Evolutionary conservation across 139 green algal species (phyloP), one percentile per base, ranked within the genome.

Genomic region (Chlamydomonas incerta): DNA sequence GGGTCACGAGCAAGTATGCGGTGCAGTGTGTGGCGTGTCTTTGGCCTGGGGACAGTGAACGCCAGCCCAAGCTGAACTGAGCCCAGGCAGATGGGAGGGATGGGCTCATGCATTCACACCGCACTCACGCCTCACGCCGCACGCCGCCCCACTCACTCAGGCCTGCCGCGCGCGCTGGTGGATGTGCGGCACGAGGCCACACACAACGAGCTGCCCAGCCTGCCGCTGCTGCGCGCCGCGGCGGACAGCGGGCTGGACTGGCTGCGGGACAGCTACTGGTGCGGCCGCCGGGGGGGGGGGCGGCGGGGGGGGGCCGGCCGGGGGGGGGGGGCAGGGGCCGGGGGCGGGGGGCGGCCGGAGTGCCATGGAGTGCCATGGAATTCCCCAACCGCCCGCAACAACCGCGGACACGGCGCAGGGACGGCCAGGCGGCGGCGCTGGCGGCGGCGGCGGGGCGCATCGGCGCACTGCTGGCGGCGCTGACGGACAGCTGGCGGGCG

Each of bases 101-200:
- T 26, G 68, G 10, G 68, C 26, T 55, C 68, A 21, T 46, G 24
- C 52, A 23, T 58, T 15, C 52, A n/a, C n/a, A n/a, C n/a, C n/a
- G 62, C n/a, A 29, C 33, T 50, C 33, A 50, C 67, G 15, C 29
- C 35, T 31, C 24, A 57, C 46, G 10, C 33, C 29, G 29, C 31
- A 28, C 29, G 13, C 28, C 6, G 6, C 46, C 46, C 35, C 6
- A 9, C 26, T 26, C 71, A 62, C 17, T 18, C 62, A 85, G 79
- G 95, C 31, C 80, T 98, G 58, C 94, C 95, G 0, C 92, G 92
- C 20, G 63, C 95, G 58, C 86, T 98, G 81, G 95, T 98, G 28
- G 95, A 98, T 69, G 62, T 96, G 1, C 90, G 95, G 10, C 95
- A 97, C 37, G 95, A 97, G 57, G 93, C 95, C 3, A 95, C 93